Conservation (phyloP, 345 rosid species). For the Salix caprea region DNA sequence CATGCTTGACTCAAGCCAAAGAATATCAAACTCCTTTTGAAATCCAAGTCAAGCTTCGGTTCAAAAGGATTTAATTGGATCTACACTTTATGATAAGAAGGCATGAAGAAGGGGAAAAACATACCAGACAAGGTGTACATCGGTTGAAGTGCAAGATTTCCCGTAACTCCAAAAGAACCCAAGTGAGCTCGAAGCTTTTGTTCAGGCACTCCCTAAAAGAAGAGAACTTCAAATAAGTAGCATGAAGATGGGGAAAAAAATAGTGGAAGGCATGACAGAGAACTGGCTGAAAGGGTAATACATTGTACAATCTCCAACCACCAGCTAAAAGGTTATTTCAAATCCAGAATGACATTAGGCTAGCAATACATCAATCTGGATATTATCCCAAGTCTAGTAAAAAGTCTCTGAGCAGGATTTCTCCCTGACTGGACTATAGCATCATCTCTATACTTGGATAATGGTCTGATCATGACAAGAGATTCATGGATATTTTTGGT, state of each 20-base stretch:
- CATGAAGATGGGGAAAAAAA: background rate
- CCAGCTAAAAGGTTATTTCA: background rate
- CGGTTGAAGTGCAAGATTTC: conserved; percentile 98
- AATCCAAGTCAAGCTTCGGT: background rate
- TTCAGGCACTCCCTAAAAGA: conserved; percentile 87
- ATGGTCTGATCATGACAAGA: background rate
- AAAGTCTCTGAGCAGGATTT: background rate
- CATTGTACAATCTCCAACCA: background rate
- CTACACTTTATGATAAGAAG: background rate
- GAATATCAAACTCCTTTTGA: background rate
- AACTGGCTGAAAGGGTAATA: background rate
- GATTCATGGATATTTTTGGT: too few species aligned
- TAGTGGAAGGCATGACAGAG: too few species aligned
- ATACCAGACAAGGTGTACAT: conserved; percentile 98
- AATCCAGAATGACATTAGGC: background rate
- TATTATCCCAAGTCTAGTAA: background rate
- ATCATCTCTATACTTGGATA: background rate
- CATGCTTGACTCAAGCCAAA: too few species aligned
- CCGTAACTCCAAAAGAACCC: conserved; percentile 96
- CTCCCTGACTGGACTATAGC: background rate
- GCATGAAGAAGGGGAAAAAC: background rate
- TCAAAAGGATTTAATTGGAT: background rate
- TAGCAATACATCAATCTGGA: background rate
- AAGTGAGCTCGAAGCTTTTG: conserved; percentile 88
- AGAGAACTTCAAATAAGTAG: conserved; percentile 9